A percentile compares a stretch with the other conserved stretches of the same genome.
phyloP scores from a whole-genome alignment of 495 filamentous ascomycete species.

The Talaromyces trachyspermus region DNA sequence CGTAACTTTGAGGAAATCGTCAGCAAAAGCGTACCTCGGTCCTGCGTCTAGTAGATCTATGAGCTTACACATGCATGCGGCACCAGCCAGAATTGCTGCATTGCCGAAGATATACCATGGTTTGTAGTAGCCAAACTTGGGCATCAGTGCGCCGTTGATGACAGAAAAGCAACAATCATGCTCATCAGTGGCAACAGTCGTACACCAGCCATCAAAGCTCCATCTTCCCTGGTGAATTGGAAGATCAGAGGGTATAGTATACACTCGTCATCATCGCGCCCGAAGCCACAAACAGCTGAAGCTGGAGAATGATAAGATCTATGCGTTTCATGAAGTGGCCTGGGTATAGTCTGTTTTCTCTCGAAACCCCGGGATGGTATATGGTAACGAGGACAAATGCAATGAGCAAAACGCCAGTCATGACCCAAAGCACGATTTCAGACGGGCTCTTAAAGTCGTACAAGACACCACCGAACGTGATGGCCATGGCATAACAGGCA shows the following conservation, averaged over 20 bases:
- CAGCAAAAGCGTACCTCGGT: constrained; percentile 39
- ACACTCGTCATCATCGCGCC: constrained; percentile 13
- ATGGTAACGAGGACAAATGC: neutral
- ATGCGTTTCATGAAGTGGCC: neutral
- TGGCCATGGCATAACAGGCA: constrained; percentile 1
- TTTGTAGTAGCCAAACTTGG: constrained; percentile 43
- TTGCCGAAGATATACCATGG: constrained; percentile 47
- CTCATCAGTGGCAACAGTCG: constrained; percentile 24
- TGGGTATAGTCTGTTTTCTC: constrained; percentile 15
- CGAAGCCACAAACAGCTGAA: neutral
- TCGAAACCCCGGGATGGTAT: constrained; percentile 15
- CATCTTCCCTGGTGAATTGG: constrained; percentile 32
- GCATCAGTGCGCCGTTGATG: constrained; percentile 38
- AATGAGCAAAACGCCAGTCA: constrained; percentile 1
- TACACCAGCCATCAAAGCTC: constrained; percentile 27
- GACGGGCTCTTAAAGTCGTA: neutral
- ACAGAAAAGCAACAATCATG: constrained; percentile 27
- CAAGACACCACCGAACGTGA: constrained; percentile 1
- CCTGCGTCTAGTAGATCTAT: constrained; percentile 18
- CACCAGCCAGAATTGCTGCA: constrained; percentile 37
- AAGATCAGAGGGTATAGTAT: constrained; percentile 47
- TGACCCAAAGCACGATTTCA: constrained; percentile 7
- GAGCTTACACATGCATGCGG: constrained; percentile 40
- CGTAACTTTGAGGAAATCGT: constrained; percentile 45
- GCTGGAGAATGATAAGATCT: neutral